These are phyloP conservation scores for Xylaria arbuscula DNA, from an alignment of 2,329 filamentous ascomycete genomes.

Conservation along the genomic window DNA sequence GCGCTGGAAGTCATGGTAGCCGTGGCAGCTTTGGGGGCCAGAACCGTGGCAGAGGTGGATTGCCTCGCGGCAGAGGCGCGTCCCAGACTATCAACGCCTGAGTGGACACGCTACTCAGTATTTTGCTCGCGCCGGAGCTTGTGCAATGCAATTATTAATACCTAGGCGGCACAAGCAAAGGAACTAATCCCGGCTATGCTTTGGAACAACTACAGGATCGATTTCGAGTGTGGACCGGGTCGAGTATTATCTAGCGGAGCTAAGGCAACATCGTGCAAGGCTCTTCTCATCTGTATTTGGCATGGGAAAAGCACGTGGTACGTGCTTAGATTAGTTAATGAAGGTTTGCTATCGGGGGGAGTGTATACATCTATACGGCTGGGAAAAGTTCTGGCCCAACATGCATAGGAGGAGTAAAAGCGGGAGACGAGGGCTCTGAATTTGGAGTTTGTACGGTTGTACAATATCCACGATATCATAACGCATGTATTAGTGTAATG, in stretches of 20 bases:
- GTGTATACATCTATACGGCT: constrained; percentile 51
- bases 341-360: constrained; percentile 39
- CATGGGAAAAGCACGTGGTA: constrained; percentile 44
- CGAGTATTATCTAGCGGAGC: constrained; percentile 39
- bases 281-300: constrained; percentile 40
- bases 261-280: constrained; percentile 24
- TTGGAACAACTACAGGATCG: constrained; percentile 37
- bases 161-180: constrained; percentile 1
- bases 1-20: constrained; percentile 70
- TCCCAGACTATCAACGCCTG: constrained; percentile 66
- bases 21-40: constrained; percentile 77
- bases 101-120: constrained; percentile 24
- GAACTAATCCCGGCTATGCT: constrained; percentile 24
- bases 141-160: constrained; percentile 14
- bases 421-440: constrained; percentile 43
- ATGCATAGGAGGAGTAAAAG: constrained; percentile 51
- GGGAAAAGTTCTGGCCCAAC: constrained; percentile 45
- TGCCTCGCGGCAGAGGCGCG: constrained; percentile 68
- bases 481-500: constrained; percentile 49
- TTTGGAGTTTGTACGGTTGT: constrained; percentile 48
- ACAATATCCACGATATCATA: constrained; percentile 47
- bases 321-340: constrained; percentile 39
- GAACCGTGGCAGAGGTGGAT: constrained; percentile 73
- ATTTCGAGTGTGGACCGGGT: constrained; percentile 40
- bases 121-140: constrained; percentile 20